Evolutionary conservation across 2,329 filamentous ascomycete species (phyloP).

Genomic region (Talaromyces funiculosus): DNA sequence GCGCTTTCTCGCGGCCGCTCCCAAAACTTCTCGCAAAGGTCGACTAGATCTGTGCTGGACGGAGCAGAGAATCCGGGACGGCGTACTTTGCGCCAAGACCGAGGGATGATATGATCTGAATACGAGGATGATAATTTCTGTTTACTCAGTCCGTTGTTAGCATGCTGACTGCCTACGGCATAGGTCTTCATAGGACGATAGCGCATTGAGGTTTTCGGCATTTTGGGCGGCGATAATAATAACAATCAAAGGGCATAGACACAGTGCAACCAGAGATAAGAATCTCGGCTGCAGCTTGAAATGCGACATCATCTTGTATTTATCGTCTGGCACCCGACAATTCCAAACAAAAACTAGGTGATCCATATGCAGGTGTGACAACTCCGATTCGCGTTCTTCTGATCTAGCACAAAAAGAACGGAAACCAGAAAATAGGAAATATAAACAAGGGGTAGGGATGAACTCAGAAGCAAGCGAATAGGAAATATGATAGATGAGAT

Average conservation of each 20-base stretch:
- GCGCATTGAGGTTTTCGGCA: conserved; percentile 2
- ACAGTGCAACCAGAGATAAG: neutral
- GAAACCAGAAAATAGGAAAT: conserved; percentile 3
- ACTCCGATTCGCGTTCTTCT: conserved; percentile 8
- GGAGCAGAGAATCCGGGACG: neutral
- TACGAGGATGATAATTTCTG: conserved; percentile 4
- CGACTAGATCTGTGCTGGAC: conserved; percentile 1
- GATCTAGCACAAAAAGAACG: conserved; percentile 1
- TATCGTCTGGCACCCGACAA: neutral
- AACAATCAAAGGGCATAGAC: neutral
- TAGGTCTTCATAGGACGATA: conserved; percentile 12
- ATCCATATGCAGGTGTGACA: neutral
- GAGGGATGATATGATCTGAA: conserved; percentile 2
- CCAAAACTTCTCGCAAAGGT: conserved; percentile 38
- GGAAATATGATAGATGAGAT: neutral
- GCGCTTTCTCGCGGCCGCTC: conserved; percentile 40
- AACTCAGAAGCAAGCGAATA: neutral
- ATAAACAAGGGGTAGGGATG: neutral
- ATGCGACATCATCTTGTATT: conserved; percentile 3
- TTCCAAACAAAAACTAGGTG: neutral
- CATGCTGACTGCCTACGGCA: neutral
- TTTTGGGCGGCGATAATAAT: neutral
- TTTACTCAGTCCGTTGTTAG: conserved; percentile 2
- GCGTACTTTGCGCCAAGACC: conserved; percentile 7
- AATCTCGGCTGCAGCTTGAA: neutral